Conservation (phyloP, 768 basidiomycete genomes). For the Phlebiopsis gigantea region DNA sequence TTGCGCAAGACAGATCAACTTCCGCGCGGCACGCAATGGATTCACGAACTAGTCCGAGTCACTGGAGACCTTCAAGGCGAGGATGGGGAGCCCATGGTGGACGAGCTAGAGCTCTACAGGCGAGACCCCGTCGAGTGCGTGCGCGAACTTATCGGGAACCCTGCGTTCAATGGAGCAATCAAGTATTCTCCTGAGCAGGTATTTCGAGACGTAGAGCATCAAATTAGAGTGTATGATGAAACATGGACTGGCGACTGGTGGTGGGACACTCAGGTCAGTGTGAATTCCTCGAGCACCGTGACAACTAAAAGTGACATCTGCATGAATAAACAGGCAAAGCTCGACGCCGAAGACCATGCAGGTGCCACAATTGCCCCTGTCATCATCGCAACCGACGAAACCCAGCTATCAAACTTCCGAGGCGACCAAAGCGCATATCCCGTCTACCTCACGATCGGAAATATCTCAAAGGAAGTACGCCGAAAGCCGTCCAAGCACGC, state of each 20-base stretch:
- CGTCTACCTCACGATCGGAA: conserved; percentile 28
- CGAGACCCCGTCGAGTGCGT: conserved; percentile 27
- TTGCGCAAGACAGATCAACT: background rate
- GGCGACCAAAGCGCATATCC: conserved; percentile 27
- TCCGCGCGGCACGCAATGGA: conserved; percentile 2
- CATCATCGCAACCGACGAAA: conserved; percentile 28
- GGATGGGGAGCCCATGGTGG: conserved; percentile 18
- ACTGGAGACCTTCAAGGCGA: background rate
- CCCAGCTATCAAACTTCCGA: conserved; percentile 17
- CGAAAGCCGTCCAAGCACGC: conserved; percentile 14
- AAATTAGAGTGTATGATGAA: conserved; percentile 27
- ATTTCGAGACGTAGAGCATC: conserved; percentile 24
- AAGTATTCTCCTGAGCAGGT: conserved; percentile 30
- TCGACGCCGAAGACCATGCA: conserved; percentile 7
- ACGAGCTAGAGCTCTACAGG: conserved; percentile 25
- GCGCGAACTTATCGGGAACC: conserved; percentile 13
- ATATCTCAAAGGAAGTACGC: conserved; percentile 18
- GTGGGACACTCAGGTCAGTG: conserved; percentile 41
- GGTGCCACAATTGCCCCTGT: conserved; percentile 24
- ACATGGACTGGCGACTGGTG: conserved; percentile 46
- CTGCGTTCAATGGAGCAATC: conserved; percentile 16
- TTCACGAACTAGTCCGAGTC: background rate
- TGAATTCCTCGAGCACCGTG: background rate
- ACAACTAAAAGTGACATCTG: conserved; percentile 8
- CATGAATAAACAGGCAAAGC: conserved; percentile 7